phyloP scores from a whole-genome alignment of 306 rosid genomes.

The Casuarina cunninghamiana region DNA sequence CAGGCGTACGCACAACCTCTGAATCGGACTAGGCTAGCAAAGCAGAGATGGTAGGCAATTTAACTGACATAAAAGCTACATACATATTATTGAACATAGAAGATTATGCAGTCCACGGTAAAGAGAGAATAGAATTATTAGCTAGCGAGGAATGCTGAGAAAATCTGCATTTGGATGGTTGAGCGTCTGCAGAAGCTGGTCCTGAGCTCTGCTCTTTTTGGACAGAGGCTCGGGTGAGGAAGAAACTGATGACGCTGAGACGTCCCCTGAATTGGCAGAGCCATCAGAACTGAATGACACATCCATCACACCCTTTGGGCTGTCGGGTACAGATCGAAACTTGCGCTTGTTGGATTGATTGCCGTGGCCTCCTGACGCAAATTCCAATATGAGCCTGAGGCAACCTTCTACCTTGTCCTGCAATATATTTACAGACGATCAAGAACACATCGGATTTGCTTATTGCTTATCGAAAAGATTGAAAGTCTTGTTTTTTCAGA shows the following conservation, averaged over 20 bases:
- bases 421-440: neutral
- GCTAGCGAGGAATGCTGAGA: conserved; percentile 39
- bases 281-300: conserved; percentile 66
- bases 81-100: conserved; percentile 39
- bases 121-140: neutral
- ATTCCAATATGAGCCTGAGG: conserved; percentile 46
- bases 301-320: conserved; percentile 84
- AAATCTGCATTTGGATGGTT: conserved; percentile 38
- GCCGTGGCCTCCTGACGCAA: conserved; percentile 24
- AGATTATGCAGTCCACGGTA: conserved; percentile 11
- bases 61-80: conserved; percentile 34
- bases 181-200: conserved; percentile 30
- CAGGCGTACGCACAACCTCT: conserved; percentile 13
- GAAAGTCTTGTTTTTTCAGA: neutral
- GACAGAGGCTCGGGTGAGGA: conserved; percentile 68
- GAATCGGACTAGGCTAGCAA: conserved; percentile 22
- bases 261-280: conserved; percentile 77
- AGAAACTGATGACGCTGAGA: conserved; percentile 48
- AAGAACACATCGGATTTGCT: neutral
- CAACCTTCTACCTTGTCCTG: conserved; percentile 78
- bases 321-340: conserved; percentile 56
- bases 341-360: conserved; percentile 52
- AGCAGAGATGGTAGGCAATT: conserved; percentile 66
- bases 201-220: conserved; percentile 58
- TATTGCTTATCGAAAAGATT: neutral